Evolutionary conservation across 2,329 filamentous ascomycete species (phyloP).

Genomic region (Penicillium sp.): DNA sequence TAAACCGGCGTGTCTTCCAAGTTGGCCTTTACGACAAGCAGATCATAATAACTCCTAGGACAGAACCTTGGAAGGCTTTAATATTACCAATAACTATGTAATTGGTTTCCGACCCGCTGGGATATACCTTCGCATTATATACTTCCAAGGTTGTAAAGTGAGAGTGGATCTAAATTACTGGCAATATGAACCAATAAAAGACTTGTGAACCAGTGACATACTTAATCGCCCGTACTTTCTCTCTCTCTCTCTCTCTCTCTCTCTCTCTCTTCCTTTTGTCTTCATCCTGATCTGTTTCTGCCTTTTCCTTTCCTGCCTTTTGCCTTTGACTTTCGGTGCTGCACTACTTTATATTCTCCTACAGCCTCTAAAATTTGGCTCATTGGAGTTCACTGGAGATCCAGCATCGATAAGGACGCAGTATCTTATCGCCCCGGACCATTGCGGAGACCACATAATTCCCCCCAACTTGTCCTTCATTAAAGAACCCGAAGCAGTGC

Average conservation of each 20-base stretch:
- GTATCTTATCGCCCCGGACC: slow-evolving; percentile 20
- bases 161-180: too few species aligned
- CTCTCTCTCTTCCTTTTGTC: neutral
- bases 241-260: neutral
- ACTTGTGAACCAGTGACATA: too few species aligned
- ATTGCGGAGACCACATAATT: slow-evolving; percentile 10
- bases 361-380: neutral
- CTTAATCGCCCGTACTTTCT: too few species aligned
- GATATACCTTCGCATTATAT: too few species aligned
- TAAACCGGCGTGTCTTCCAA: too few species aligned
- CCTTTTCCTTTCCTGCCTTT: neutral
- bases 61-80: too few species aligned
- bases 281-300: neutral
- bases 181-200: too few species aligned
- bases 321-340: neutral
- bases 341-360: slow-evolving; percentile 3
- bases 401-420: slow-evolving; percentile 13
- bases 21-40: too few species aligned
- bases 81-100: too few species aligned
- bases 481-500: slow-evolving; percentile 11
- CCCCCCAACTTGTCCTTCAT: slow-evolving; percentile 1
- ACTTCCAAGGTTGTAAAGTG: too few species aligned
- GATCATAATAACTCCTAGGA: too few species aligned
- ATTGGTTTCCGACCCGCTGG: too few species aligned
- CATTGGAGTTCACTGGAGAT: slow-evolving; percentile 8